These are phyloP conservation scores for Aspergillus ustus DNA, from an alignment of 2,329 filamentous ascomycete species.

Conservation along the genomic window DNA sequence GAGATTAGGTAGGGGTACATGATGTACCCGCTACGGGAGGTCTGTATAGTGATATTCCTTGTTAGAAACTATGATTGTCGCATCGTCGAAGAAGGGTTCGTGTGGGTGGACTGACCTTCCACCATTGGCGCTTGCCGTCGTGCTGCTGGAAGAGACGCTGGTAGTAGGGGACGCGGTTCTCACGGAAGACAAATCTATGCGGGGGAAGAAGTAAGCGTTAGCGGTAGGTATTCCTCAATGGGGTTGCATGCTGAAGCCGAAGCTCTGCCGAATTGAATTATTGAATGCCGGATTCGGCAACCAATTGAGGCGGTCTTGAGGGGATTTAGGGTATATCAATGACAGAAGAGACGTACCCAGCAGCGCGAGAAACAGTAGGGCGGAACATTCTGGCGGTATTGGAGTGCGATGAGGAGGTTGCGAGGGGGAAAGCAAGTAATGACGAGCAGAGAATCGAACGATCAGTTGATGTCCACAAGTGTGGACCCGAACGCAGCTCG, in stretches of 20 bases:
- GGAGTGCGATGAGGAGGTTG: constrained; percentile 28
- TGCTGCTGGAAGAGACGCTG: constrained; percentile 69
- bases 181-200: constrained; percentile 61
- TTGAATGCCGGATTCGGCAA: constrained; percentile 18
- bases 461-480: constrained; percentile 36
- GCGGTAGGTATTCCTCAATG: constrained; percentile 10
- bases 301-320: constrained; percentile 23
- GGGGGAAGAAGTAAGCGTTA: constrained; percentile 22
- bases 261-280: constrained; percentile 25
- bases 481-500: constrained; percentile 30
- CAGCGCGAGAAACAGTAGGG: constrained; percentile 47
- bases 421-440: constrained; percentile 33
- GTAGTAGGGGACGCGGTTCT: constrained; percentile 71
- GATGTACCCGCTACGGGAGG: constrained; percentile 60
- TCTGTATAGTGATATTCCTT: constrained; percentile 39
- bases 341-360: constrained; percentile 41
- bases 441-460: constrained; percentile 28
- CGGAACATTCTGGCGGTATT: constrained; percentile 45
- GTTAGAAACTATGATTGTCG: not conserved
- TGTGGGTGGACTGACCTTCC: constrained; percentile 61
- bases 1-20: constrained; percentile 65
- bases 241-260: not conserved
- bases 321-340: not conserved
- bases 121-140: constrained; percentile 69
- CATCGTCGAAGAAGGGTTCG: not conserved